Base-by-base conservation (phyloP, 805 yeast species). In the Metschnikowia drakensbergensis region DNA sequence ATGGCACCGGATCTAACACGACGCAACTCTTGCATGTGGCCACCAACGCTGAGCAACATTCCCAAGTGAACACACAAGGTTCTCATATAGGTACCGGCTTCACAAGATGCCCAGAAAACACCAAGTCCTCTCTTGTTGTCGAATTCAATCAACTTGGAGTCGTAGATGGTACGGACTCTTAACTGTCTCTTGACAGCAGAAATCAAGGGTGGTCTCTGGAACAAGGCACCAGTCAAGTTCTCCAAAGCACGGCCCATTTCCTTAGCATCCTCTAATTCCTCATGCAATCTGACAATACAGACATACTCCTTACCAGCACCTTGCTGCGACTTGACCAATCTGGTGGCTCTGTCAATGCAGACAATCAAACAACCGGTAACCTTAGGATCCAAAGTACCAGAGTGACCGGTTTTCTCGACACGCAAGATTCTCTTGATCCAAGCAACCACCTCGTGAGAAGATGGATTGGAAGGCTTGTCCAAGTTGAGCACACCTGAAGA, bases 251-350 rank as follows among this genome's bases (percentile, higher is more conserved):
- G 84, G 47, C 84, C 88, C 72, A 94, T 78, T 60, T 86, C 96
- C 68, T 89, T 89, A 64, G 87, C 94, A 59, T 90, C 96, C 59
- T 87, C 83, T 58, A 94, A 77, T 54, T 90, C 90, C 57, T 92
- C 97, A 70, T 94, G 99, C 62, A 94, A 79, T 77, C 98, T 84
- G 50, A 88, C 94, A 59, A 94, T 89, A 78, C 98, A 94, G 48
- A 94, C 99, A 75, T 94, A 94, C 83, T 94, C 99, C 71, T 94
- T 94, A 80, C 99, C 99, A 41, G 99, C 99, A 76, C 98, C 98
- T 74, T 94, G 99, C 76, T 94, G 99, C 47, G 97, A 88, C 73
- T 94, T 94, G 59, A 94, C 99, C 66, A 94, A 80, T 74, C 99
- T 84, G 48, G 99, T 94, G 51, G 99, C 99, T 69, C 97, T 84